Base-by-base conservation (phyloP, 2,329 filamentous ascomycete species). In the Pseudofabraea citricarpa region DNA sequence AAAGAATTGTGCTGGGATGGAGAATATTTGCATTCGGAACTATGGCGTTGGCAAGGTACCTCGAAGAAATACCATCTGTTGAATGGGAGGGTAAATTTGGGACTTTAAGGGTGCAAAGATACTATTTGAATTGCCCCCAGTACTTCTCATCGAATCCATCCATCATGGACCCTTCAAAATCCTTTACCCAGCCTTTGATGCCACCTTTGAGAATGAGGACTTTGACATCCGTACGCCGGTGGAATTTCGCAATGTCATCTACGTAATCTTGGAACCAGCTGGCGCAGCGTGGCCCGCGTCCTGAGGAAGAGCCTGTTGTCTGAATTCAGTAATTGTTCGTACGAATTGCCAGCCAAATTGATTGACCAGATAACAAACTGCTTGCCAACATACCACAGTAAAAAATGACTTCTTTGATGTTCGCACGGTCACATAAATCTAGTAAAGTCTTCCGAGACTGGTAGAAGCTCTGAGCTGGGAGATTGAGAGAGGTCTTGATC, bases 261-360 rank as follows among this genome's bases (percentile, higher is more conserved):
- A 79, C 65, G 53, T 77, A 73, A 52, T 79, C 75, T 46, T 76
- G 71, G 63, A 80, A 70, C 75, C 76, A 79, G 7, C 65, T 66
- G 21, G 76, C 74, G 37, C 69, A 75, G 26, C 74, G 65, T 20
- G 69, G 72, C 3, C 74, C 76, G 27, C 74, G 67, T 15, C 71
- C 71, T 19, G 57, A 65, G 3, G 71, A 75, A 47, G 73, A 75
- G 18, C 72, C 75, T 77, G 40, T 18, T 16, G 32, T 36, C 38
- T 31, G 27, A n/a, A 22, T 27, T 45, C 27, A 49, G 40, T 42
- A 20, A 7, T 36, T 12, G 35, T 29, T 21, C 13, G n/a, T n/a
- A n/a, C n/a, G n/a, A n/a, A n/a, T n/a, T n/a, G n/a, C n/a, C n/a
- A n/a, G n/a, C n/a, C n/a, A n/a, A n/a, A n/a, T n/a, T n/a, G n/a